Conservation (phyloP, 352 stramenopile species). For the Phytophthora pini region DNA sequence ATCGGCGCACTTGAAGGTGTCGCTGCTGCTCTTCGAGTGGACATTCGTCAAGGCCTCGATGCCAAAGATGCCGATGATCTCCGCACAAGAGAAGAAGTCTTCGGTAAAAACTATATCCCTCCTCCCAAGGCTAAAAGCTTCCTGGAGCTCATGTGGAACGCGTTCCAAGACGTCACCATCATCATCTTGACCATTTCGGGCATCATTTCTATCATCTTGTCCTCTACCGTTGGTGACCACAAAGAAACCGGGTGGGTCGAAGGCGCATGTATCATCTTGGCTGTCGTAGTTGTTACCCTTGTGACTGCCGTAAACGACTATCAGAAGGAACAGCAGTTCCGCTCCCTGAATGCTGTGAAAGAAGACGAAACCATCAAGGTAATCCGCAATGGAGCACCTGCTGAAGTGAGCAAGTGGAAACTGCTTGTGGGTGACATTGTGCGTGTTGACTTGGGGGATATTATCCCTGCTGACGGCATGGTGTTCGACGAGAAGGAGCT, state of each 20-base stretch:
- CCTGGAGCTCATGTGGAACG: conserved; percentile 86
- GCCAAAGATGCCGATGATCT: conserved; percentile 43
- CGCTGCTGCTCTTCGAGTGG: conserved; percentile 48
- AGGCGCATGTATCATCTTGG: conserved; percentile 87
- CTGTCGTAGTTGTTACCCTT: conserved; percentile 86
- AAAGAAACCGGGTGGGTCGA: conserved; percentile 82
- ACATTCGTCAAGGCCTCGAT: conserved; percentile 56
- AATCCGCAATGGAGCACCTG: conserved; percentile 54
- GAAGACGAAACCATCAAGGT: conserved; percentile 81
- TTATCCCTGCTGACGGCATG: conserved; percentile 88
- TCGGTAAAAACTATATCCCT: conserved; percentile 68
- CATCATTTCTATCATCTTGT: conserved; percentile 78
- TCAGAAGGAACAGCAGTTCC: conserved; percentile 91
- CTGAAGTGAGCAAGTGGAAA: conserved; percentile 68
- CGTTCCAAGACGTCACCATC: conserved; percentile 90
- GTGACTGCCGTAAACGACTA: conserved; percentile 92
- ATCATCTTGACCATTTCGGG: conserved; percentile 87
- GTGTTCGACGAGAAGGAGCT: conserved; percentile 84
- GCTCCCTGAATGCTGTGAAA: conserved; percentile 79
- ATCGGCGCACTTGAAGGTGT: conserved; percentile 58
- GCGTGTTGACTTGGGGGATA: conserved; percentile 78
- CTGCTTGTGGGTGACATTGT: conserved; percentile 91
- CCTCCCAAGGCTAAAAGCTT: conserved; percentile 58
- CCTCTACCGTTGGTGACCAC: conserved; percentile 53
- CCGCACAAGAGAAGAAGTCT: conserved; percentile 43